Percentiles rank a stretch among this genome's conserved stretches.
Conservation (phyloP, 352 stramenopile genomes). For the Phytophthora ramorum region DNA sequence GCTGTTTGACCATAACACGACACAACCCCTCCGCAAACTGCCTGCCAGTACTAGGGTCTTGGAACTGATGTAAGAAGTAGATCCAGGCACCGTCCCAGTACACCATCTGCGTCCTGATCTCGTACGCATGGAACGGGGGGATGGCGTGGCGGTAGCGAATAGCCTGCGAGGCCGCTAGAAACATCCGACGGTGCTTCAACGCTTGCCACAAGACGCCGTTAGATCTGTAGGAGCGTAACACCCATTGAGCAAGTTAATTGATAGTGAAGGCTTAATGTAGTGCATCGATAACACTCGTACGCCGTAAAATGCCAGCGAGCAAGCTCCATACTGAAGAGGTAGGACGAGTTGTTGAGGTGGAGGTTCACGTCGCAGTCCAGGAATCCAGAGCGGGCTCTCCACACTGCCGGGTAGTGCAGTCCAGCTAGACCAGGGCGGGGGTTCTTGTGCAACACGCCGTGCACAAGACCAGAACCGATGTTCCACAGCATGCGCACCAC, state of each 20-base stretch:
- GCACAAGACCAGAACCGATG: constrained; percentile 61
- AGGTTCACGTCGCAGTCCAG: constrained; percentile 88
- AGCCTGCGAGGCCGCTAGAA: constrained; percentile 66
- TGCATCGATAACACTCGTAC: constrained; percentile 38
- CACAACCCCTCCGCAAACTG: constrained; percentile 63
- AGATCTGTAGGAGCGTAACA: constrained; percentile 13
- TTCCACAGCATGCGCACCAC: constrained; percentile 84
- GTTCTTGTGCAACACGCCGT: constrained; percentile 60
- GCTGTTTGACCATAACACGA: constrained; percentile 41
- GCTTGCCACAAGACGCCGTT: constrained; percentile 63
- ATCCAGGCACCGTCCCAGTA: constrained; percentile 64
- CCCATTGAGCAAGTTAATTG: neutral
- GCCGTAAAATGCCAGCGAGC: constrained; percentile 86
- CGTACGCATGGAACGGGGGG: constrained; percentile 57
- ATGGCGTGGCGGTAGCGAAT: constrained; percentile 66
- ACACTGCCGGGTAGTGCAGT: constrained; percentile 77
- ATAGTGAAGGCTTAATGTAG: neutral
- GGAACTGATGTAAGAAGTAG: constrained; percentile 72
- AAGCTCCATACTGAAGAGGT: constrained; percentile 87
- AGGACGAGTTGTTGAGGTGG: constrained; percentile 89
- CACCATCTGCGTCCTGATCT: constrained; percentile 57
- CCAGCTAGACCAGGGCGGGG: constrained; percentile 53
- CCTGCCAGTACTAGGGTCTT: constrained; percentile 52
- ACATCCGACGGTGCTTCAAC: constrained; percentile 65
- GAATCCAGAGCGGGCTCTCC: constrained; percentile 70